A percentile compares a stretch with the other conserved stretches of the same genome.
phyloP scores from a whole-genome alignment of 169 alveolate genomes.

The Fabrea salina region DNA sequence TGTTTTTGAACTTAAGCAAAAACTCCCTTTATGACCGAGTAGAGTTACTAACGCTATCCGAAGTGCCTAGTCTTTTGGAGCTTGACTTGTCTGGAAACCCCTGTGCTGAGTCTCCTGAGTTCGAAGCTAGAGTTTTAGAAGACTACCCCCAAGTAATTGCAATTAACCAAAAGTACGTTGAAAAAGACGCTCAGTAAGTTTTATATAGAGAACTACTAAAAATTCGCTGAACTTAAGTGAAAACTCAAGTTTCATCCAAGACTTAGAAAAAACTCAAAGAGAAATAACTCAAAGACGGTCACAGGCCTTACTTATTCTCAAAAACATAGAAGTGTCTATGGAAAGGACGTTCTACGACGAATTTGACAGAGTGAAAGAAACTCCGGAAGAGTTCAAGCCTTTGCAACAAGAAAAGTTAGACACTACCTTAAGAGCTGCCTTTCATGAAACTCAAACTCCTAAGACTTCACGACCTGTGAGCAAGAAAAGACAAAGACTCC shows the following conservation, averaged over 20 bases:
- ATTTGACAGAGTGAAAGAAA: neutral
- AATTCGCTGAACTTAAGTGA: neutral
- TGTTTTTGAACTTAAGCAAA: neutral
- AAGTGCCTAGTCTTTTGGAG: neutral
- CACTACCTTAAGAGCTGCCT: too few species aligned
- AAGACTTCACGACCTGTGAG: too few species aligned
- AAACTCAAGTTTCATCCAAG: neutral
- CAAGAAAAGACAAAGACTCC: too few species aligned
- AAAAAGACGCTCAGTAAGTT: neutral
- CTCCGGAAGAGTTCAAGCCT: too few species aligned
- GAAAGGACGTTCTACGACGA: constrained; percentile 16
- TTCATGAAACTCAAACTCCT: too few species aligned
- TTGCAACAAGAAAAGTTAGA: too few species aligned
- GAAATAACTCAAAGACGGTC: neutral
- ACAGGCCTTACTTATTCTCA: neutral
- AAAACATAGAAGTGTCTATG: neutral
- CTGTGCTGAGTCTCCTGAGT: neutral
- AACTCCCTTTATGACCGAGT: constrained; percentile 12
- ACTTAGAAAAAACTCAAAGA: neutral
- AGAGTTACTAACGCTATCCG: neutral
- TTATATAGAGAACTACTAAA: neutral
- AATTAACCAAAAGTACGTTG: neutral
- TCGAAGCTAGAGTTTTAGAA: neutral
- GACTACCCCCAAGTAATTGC: neutral
- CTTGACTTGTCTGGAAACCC: constrained; percentile 5